These are phyloP conservation scores for Penicillium expansum DNA, from an alignment of 2,329 filamentous ascomycete species.

Conservation along the genomic window DNA sequence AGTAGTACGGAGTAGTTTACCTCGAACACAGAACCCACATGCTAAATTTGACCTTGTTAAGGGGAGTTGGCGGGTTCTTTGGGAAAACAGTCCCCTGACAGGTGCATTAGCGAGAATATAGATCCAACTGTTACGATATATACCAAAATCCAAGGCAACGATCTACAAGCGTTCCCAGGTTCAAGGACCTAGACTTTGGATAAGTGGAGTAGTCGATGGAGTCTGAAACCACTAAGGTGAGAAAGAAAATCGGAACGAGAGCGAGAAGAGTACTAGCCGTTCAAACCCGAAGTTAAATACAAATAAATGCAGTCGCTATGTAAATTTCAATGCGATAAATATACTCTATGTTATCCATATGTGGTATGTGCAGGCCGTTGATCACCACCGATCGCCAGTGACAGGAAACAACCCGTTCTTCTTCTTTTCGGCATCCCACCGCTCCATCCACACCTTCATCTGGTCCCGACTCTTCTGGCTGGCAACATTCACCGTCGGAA, in stretches of 20 bases:
- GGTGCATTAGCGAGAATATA: conserved; percentile 8
- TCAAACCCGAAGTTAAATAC: not conserved
- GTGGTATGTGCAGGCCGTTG: not conserved
- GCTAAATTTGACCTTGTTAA: not conserved
- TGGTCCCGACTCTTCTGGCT: conserved; percentile 60
- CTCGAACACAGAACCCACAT: not conserved
- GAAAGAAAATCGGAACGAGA: not conserved
- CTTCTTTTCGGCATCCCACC: conserved; percentile 61
- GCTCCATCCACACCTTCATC: conserved; percentile 66
- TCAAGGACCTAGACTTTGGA: not conserved
- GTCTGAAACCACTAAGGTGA: not conserved
- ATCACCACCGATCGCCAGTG: conserved; percentile 35
- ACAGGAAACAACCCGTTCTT: conserved; percentile 59
- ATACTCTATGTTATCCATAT: not conserved
- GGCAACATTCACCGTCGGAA: conserved; percentile 90
- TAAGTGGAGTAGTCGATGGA: not conserved
- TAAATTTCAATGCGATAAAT: not conserved
- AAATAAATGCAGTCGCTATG: not conserved
- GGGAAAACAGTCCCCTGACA: not conserved
- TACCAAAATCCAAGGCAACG: not conserved
- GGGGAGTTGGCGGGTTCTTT: not conserved
- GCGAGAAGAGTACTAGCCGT: not conserved
- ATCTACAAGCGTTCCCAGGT: not conserved
- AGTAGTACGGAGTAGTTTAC: too few species aligned
- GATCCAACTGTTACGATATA: not conserved